Conservation (phyloP, 129 eudicot genomes). For the Silybum marianum region DNA sequence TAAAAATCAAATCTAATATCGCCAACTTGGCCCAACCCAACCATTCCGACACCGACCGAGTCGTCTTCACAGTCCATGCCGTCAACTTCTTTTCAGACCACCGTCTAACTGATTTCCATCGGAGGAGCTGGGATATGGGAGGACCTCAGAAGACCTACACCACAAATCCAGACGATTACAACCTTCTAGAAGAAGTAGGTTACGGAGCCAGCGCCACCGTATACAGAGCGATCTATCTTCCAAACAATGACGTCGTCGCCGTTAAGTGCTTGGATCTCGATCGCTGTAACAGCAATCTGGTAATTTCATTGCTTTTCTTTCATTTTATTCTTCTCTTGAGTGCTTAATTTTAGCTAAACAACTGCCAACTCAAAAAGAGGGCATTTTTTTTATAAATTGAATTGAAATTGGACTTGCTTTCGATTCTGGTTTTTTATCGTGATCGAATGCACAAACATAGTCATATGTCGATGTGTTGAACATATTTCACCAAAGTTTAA, state of each 20-base stretch:
- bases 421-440: neutral
- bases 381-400: neutral
- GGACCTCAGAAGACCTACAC: slow-evolving; percentile 55
- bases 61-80: slow-evolving; percentile 9
- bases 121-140: slow-evolving; percentile 33
- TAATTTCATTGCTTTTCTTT: slow-evolving; percentile 19
- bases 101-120: neutral
- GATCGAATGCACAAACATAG: slow-evolving; percentile 13
- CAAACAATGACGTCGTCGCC: slow-evolving; percentile 77
- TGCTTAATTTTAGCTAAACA: slow-evolving; percentile 9
- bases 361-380: neutral
- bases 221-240: slow-evolving; percentile 82
- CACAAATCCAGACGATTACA: slow-evolving; percentile 66
- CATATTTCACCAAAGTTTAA: neutral
- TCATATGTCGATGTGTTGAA: neutral
- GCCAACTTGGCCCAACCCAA: slow-evolving; percentile 23
- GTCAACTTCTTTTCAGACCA: slow-evolving; percentile 30
- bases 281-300: slow-evolving; percentile 93
- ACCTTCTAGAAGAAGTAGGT: slow-evolving; percentile 86
- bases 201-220: slow-evolving; percentile 96
- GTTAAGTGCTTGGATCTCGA: slow-evolving; percentile 99
- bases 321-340: slow-evolving; percentile 3
- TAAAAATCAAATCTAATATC: slow-evolving; percentile 36
- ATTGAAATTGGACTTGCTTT: slow-evolving; percentile 19
- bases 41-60: slow-evolving; percentile 9